phyloP scores from a whole-genome alignment of 1,139 yeast genomes.

The Taphrina betulina region DNA sequence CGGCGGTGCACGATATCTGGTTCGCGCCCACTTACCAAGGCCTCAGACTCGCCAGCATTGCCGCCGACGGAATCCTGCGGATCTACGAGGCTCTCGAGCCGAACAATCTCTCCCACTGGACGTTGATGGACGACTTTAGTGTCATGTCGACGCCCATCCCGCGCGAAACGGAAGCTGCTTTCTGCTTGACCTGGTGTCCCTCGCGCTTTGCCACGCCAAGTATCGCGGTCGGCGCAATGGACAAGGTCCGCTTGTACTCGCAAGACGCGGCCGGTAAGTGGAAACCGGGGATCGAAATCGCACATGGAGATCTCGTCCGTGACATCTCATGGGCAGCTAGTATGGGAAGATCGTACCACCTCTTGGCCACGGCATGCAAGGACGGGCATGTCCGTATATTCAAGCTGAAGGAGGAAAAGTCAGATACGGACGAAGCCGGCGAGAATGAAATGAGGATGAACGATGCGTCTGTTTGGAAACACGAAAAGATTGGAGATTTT shows the following conservation, averaged over 20 bases:
- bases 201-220: slow-evolving; percentile 79
- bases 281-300: slow-evolving; percentile 50
- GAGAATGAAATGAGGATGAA: slow-evolving; percentile 36
- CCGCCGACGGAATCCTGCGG: slow-evolving; percentile 83
- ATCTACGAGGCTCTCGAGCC: slow-evolving; percentile 90
- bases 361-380: slow-evolving; percentile 92
- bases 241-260: slow-evolving; percentile 77
- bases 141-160: slow-evolving; percentile 53
- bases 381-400: slow-evolving; percentile 89
- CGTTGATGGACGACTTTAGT: slow-evolving; percentile 62
- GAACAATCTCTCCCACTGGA: slow-evolving; percentile 78
- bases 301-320: slow-evolving; percentile 81
- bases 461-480: slow-evolving; percentile 38
- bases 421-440: slow-evolving; percentile 13
- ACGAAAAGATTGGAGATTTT: slow-evolving; percentile 57
- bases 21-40: slow-evolving; percentile 90
- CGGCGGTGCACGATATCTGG: slow-evolving; percentile 83
- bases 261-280: slow-evolving; percentile 49
- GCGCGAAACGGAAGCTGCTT: slow-evolving; percentile 79
- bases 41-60: slow-evolving; percentile 78
- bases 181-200: slow-evolving; percentile 90
- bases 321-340: slow-evolving; percentile 82
- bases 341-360: slow-evolving; percentile 84
- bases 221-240: slow-evolving; percentile 79
- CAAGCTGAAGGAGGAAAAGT: slow-evolving; percentile 51